Evolutionary conservation across 2,329 filamentous ascomycete genomes (phyloP), one percentile per base, ranked within the genome.

Genomic region (Ceratocystiopsis sp.): DNA sequence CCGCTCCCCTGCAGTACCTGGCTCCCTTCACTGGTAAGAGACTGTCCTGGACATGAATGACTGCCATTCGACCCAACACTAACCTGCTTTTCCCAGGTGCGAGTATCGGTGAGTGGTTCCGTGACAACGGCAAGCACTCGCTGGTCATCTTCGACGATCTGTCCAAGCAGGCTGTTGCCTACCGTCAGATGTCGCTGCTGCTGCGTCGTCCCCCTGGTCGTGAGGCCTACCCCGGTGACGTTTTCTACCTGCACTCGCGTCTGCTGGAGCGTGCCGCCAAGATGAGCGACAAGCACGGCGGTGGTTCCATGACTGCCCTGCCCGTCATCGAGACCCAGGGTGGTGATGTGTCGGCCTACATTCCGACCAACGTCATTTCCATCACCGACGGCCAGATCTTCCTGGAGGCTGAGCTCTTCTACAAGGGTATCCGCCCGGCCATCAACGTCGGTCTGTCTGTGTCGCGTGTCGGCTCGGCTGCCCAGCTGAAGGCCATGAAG

Each of bases 391-490:
- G 91, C 52, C 91, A 98, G 74, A 96, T 98, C 69, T 98, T 98
- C 84, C 77, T 98, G 74, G 91, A 98, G 72, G 69, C 89, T 55
- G 91, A 98, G 69, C 77, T 96, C 53, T 98, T 96, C 83, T 96
- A 95, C 85, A 98, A 98, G 84, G 91, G 91, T 93, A 72, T 98
- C 69, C 89, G 91, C 63, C 91, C 91, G 59, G 91, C 91, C 72
- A 98, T 98, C 69, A 98, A 98, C 79, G 91, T 98, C 83, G 91
- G 91, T 91, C 84, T 98, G 58, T 98, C 91, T 60, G 91, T 98
- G 58, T 98, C 91, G 57, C 91, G 91, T 84, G 91, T 98, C 80
- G 91, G 91, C 66, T 98, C 91, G 61, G 85, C 91, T 65, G 91
- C 91, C 64, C 91, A 98, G 78, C 78, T 96, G 67, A 98, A 96